These are phyloP conservation scores for Ostreobium quekettii DNA, from an alignment of 139 green algal genomes.

Conservation along the genomic window DNA sequence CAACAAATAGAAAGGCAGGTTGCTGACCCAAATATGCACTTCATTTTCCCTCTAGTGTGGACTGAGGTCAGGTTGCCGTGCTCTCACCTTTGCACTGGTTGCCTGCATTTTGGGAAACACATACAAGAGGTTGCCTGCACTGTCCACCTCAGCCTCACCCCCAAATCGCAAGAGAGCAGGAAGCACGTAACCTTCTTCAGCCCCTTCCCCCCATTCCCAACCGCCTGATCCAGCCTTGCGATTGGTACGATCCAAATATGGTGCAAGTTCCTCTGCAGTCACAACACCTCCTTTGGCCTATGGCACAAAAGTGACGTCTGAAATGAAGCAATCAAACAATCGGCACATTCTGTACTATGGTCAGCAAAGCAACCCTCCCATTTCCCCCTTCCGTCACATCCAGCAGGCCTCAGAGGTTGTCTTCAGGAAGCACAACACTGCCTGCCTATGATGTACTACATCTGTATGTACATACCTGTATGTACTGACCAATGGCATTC, in stretches of 20 bases:
- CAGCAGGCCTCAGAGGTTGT: neutral
- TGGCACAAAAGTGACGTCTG: slow-evolving; percentile 43
- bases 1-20: neutral
- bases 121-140: slow-evolving; percentile 81
- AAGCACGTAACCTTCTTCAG: slow-evolving; percentile 79
- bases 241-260: slow-evolving; percentile 66
- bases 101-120: slow-evolving; percentile 72
- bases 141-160: slow-evolving; percentile 72
- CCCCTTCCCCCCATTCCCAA: slow-evolving; percentile 2
- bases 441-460: neutral
- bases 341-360: neutral
- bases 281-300: slow-evolving; percentile 68
- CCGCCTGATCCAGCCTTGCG: neutral
- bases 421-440: neutral
- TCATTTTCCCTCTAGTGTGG: neutral
- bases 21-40: neutral
- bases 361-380: neutral
- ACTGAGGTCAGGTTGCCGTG: neutral
- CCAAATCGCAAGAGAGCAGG: slow-evolving; percentile 79
- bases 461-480: slow-evolving; percentile 16
- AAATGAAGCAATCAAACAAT: neutral
- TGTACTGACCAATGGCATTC: slow-evolving; percentile 49
- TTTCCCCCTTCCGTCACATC: neutral
- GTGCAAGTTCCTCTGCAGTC: slow-evolving; percentile 88
- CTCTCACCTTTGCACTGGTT: slow-evolving; percentile 29